Percentiles rank a stretch among this genome's conserved stretches.
These are phyloP conservation scores for Trichoderma parareesei DNA, from an alignment of 495 filamentous ascomycete species.

Conservation along the genomic window DNA sequence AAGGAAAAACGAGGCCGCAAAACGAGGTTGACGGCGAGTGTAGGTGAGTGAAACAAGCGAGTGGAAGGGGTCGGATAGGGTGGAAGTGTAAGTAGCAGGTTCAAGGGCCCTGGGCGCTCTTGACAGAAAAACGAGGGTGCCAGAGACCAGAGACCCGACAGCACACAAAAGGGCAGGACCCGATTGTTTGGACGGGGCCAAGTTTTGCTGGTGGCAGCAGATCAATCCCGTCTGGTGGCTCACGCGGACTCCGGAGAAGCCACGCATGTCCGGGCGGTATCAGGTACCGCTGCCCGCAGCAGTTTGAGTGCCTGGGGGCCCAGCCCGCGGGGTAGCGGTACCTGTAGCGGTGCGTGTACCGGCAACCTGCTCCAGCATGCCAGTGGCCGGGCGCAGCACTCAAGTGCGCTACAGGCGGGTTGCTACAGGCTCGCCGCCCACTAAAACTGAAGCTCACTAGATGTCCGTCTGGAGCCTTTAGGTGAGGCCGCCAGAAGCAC, in stretches of 20 bases:
- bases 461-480: too few species aligned
- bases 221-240: background rate
- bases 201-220: background rate
- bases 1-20: background rate
- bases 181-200: background rate
- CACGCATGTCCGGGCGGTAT: background rate
- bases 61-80: constrained; percentile 4
- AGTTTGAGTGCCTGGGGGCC: too few species aligned
- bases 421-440: background rate
- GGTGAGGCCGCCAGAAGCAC: too few species aligned
- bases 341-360: too few species aligned
- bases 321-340: too few species aligned
- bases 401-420: background rate
- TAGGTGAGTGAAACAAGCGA: constrained; percentile 9
- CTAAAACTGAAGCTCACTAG: background rate
- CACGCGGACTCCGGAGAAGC: constrained; percentile 5
- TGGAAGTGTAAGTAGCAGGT: background rate
- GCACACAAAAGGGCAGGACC: background rate
- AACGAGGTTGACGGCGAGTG: background rate
- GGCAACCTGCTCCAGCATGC: background rate
- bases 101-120: background rate
- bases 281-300: background rate
- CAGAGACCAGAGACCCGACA: background rate
- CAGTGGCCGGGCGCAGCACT: background rate
- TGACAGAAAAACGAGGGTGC: background rate